Base-by-base conservation (phyloP, 2,329 filamentous ascomycete genomes). In the Cryphonectria naterciae region DNA sequence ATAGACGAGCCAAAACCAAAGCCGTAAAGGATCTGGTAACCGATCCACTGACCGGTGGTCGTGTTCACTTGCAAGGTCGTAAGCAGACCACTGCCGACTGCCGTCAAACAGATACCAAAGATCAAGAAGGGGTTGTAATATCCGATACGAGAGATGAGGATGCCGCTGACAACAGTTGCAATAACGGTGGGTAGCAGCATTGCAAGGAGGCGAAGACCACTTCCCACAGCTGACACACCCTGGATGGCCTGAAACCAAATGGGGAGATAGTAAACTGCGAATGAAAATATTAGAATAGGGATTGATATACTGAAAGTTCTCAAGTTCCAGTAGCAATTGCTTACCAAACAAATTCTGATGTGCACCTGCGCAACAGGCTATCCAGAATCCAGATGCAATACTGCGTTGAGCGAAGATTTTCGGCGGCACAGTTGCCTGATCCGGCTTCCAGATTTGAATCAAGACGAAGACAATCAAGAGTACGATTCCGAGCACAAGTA, bases 351-450 rank as follows among this genome's bases (percentile, higher is more conserved):
- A 32, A 6, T 65, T 52, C 22, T 69, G 62, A 8, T 54, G 61
- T 49, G 43, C n/a, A 13, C 79, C 75, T 69, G 80, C 79, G 10
- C 80, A 76, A 52, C 78, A 78, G 32, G 76, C 75, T 22, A 65
- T 28, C 13, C 83, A 37, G 76, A 83, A 82, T 56, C 81, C 79
- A 1, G 76, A 75, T 41, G 82, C 70, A 49, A 85, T 78, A 61
- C 81, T 82, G 25, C 84, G 80, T 60, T 84, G 77, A 74, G 79
- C 80, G 73, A 87, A 78, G 69, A 87, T 78, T 22, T 84, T 81
- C 2, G 81, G 82, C 1, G 85, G 85, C 32, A 87, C 77, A 0
- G 83, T 86, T 22, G 84, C 84, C 32, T 74, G 75, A 10, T 86
- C 82, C 2, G 77, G 78, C 67, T 82, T 77, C 79, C 80, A 81